A percentile compares a stretch with the other conserved stretches of the same genome.
phyloP scores from a whole-genome alignment of 306 rosid genomes.

The Fragaria nilgerrensis region DNA sequence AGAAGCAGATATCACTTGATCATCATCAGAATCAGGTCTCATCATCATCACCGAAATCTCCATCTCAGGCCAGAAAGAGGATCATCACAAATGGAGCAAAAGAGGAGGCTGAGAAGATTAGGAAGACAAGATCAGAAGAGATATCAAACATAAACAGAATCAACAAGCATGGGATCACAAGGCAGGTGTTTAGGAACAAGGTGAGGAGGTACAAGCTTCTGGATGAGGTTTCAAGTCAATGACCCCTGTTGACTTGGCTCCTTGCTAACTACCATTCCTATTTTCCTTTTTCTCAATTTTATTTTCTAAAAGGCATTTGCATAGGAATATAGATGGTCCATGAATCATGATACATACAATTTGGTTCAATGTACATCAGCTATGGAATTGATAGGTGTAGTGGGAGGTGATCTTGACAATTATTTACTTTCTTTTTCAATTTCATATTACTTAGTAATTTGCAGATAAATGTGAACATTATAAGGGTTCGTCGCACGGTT shows the following conservation, averaged over 20 bases:
- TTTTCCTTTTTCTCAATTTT: background rate
- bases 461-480: background rate
- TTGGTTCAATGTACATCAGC: slow-evolving; percentile 10
- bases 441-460: background rate
- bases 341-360: background rate
- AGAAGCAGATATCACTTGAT: slow-evolving; percentile 56
- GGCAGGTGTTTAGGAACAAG: slow-evolving; percentile 70
- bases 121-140: slow-evolving; percentile 62
- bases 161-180: slow-evolving; percentile 33
- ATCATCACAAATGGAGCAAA: slow-evolving; percentile 42
- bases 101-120: slow-evolving; percentile 41
- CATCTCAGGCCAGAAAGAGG: slow-evolving; percentile 47
- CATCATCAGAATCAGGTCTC: slow-evolving; percentile 6
- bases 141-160: slow-evolving; percentile 26
- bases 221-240: slow-evolving; percentile 89
- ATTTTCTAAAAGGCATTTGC: background rate
- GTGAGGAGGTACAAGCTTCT: slow-evolving; percentile 95
- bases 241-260: background rate
- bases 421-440: background rate
- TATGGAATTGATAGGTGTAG: background rate
- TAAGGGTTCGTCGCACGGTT: background rate
- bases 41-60: slow-evolving; percentile 31
- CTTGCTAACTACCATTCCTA: background rate
- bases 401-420: background rate
- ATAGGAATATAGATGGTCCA: background rate